phyloP scores from a whole-genome alignment of 345 rosid species.

The Sapria himalayana region DNA sequence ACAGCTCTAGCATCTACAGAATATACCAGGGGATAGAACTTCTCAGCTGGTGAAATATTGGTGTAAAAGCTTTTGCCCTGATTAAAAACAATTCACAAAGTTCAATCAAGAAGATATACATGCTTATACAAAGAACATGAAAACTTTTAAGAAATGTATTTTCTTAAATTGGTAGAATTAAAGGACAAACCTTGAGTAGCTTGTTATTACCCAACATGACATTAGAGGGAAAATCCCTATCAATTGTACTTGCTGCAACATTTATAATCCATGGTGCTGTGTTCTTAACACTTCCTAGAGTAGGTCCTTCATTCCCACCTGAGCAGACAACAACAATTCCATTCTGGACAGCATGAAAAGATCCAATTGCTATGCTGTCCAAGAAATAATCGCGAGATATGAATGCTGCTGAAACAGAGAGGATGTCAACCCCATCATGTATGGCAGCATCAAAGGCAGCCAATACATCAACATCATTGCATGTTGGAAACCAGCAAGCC shows the following conservation, averaged over 20 bases:
- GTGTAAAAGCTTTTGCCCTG: slow-evolving; percentile 73
- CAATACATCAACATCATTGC: slow-evolving; percentile 37
- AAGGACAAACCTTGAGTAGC: slow-evolving; percentile 29
- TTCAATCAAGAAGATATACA: neutral
- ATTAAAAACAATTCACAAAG: neutral
- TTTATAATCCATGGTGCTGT: slow-evolving; percentile 80
- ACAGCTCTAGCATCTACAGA: slow-evolving; percentile 31
- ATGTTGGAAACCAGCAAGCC: slow-evolving; percentile 30
- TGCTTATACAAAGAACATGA: no score
- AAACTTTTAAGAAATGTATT: no score
- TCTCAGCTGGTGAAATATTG: slow-evolving; percentile 18
- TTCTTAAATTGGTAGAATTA: neutral
- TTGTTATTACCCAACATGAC: slow-evolving; percentile 36
- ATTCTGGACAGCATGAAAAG: slow-evolving; percentile 19
- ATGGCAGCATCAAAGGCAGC: slow-evolving; percentile 39
- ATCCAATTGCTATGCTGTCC: slow-evolving; percentile 18
- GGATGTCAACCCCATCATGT: slow-evolving; percentile 30
- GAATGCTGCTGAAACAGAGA: slow-evolving; percentile 28
- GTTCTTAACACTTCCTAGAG: slow-evolving; percentile 36
- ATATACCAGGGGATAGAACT: slow-evolving; percentile 32
- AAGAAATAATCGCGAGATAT: slow-evolving; percentile 8
- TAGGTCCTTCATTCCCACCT: slow-evolving; percentile 75
- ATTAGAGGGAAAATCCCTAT: slow-evolving; percentile 54
- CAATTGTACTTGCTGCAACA: slow-evolving; percentile 78
- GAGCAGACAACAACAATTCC: slow-evolving; percentile 30